Conservation (phyloP, 2,329 filamentous ascomycete genomes). For the Paraconiothyrium sp. region DNA sequence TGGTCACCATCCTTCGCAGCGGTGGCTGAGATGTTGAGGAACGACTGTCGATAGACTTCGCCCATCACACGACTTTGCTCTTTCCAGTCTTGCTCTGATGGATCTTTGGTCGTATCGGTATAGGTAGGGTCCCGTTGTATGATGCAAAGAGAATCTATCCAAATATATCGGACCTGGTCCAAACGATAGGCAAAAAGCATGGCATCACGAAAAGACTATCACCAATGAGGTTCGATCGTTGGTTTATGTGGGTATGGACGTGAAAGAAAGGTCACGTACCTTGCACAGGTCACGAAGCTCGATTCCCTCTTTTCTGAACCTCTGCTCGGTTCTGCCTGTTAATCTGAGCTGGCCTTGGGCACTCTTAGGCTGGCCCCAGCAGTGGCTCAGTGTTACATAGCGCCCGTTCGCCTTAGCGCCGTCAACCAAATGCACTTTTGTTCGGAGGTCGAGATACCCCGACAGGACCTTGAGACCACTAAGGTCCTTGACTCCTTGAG, state of each 20-base stretch:
- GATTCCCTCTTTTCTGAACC: conserved; percentile 7
- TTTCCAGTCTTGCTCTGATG: conserved; percentile 26
- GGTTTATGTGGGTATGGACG: background rate
- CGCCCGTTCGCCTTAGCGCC: background rate
- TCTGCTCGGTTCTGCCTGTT: background rate
- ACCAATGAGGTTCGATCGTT: background rate
- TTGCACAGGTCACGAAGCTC: conserved; percentile 1
- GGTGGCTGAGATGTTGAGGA: conserved; percentile 37
- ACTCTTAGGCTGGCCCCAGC: conserved; percentile 12
- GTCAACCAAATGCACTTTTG: background rate
- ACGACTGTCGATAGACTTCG: conserved; percentile 26
- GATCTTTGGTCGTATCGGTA: background rate
- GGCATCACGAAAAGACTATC: conserved; percentile 20
- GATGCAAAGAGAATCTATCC: conserved; percentile 22
- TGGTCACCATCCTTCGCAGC: conserved; percentile 22
- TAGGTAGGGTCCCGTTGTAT: background rate
- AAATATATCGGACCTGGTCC: conserved; percentile 17
- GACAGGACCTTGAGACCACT: conserved; percentile 1
- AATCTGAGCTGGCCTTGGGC: background rate
- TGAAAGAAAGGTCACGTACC: background rate
- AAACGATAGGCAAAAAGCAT: conserved; percentile 20
- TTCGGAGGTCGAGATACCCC: background rate
- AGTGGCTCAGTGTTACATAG: conserved; percentile 6
- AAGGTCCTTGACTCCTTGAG: background rate
- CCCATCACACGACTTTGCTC: conserved; percentile 27